A percentile compares a stretch with the other conserved stretches of the same genome.
These are phyloP conservation scores for Apiospora arundinis DNA, from an alignment of 2,329 filamentous ascomycete genomes.

Conservation along the genomic window DNA sequence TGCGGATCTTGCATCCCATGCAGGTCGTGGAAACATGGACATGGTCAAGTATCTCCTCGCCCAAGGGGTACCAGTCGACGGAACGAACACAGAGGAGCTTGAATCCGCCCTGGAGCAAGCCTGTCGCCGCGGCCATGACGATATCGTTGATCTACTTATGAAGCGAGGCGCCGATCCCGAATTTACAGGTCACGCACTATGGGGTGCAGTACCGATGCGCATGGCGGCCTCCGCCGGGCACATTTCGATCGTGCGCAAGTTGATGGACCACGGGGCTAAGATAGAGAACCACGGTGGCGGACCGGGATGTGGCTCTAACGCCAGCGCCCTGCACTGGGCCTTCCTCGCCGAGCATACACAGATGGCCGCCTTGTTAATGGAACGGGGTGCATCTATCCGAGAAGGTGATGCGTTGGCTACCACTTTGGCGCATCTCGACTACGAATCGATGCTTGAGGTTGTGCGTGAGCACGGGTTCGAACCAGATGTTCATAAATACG, in stretches of 20 bases:
- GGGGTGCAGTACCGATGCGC: neutral
- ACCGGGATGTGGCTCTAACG: neutral
- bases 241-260: neutral
- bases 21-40: neutral
- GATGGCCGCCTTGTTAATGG: neutral
- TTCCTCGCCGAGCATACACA: neutral
- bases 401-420: neutral
- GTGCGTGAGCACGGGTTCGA: neutral
- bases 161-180: neutral
- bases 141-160: neutral
- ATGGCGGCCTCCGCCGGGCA: neutral
- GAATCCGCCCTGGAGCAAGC: neutral
- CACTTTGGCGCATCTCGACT: neutral
- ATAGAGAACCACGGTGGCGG: neutral
- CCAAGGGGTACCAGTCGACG: neutral
- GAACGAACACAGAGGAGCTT: neutral
- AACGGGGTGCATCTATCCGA: neutral
- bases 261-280: neutral
- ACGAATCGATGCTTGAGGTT: neutral
- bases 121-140: neutral
- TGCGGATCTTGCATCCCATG: neutral
- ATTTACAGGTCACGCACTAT: neutral
- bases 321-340: neutral
- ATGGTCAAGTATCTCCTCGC: neutral
- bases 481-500: neutral